These are phyloP conservation scores for Fusarium duplospermum DNA, from an alignment of 2,329 filamentous ascomycete species.

Conservation along the genomic window DNA sequence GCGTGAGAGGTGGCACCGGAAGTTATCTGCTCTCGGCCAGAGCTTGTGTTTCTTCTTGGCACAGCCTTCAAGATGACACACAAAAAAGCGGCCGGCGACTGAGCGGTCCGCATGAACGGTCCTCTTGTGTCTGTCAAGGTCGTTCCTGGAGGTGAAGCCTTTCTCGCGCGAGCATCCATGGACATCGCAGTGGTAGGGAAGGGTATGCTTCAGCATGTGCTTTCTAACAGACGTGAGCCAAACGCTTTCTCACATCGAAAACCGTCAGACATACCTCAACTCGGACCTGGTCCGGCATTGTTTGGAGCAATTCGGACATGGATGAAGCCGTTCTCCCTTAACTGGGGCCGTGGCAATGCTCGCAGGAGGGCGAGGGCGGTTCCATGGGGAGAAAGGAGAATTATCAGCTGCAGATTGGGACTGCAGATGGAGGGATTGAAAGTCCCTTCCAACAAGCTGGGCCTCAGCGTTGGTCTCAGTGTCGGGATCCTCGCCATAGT, in stretches of 20 bases:
- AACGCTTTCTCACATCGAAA: not conserved
- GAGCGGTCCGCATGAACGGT: constrained; percentile 72
- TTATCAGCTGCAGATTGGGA: not conserved
- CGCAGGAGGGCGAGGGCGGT: constrained; percentile 14
- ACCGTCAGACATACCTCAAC: constrained; percentile 58
- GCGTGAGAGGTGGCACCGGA: constrained; percentile 79
- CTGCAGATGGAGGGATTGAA: constrained; percentile 47
- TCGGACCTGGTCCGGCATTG: constrained; percentile 65
- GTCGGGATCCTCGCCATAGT: constrained; percentile 57
- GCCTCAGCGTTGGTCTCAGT: constrained; percentile 47
- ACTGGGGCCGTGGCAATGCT: constrained; percentile 32
- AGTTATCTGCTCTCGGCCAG: constrained; percentile 89
- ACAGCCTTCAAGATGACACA: constrained; percentile 44
- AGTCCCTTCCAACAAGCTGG: constrained; percentile 46
- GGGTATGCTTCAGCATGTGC: constrained; percentile 76
- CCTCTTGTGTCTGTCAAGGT: constrained; percentile 81
- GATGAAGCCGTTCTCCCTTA: constrained; percentile 31
- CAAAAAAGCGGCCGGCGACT: constrained; percentile 36
- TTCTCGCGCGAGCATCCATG: constrained; percentile 66
- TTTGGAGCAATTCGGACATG: constrained; percentile 56
- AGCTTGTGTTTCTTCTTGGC: constrained; percentile 61
- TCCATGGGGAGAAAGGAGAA: constrained; percentile 11
- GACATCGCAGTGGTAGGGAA: constrained; percentile 72
- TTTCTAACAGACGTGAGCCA: constrained; percentile 67
- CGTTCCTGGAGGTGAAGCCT: constrained; percentile 84